These are phyloP conservation scores for Ustilago shanxiensis DNA, from an alignment of 1,284 basidiomycete species.

Conservation along the genomic window DNA sequence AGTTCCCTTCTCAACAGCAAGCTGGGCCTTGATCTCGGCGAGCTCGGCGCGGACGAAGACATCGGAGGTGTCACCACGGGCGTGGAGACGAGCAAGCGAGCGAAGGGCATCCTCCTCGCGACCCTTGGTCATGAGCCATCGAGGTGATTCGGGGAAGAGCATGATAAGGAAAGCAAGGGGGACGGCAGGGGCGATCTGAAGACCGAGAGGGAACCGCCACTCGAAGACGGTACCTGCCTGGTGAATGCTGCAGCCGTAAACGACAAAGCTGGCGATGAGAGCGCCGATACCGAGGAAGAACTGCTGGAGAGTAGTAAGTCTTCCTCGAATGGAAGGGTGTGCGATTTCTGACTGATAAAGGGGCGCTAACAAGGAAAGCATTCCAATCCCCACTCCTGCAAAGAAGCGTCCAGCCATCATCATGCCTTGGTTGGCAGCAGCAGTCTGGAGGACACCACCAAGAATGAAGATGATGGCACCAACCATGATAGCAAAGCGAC, in stretches of 20 bases:
- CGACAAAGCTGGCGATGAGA: constrained; percentile 71
- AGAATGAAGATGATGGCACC: constrained; percentile 73
- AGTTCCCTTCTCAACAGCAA: constrained; percentile 60
- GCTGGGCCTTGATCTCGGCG: constrained; percentile 70
- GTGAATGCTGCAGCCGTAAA: constrained; percentile 71
- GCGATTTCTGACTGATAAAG: constrained; percentile 77
- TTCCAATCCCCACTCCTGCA: constrained; percentile 74
- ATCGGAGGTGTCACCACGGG: constrained; percentile 73
- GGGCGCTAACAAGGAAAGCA: constrained; percentile 76
- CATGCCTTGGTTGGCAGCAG: constrained; percentile 75
- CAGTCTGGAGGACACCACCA: constrained; percentile 74
- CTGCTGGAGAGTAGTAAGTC: constrained; percentile 77
- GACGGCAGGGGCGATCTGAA: constrained; percentile 73
- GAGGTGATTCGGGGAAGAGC: constrained; percentile 74
- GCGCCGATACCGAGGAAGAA: constrained; percentile 74
- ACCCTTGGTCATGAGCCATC: constrained; percentile 76
- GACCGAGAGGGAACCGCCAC: constrained; percentile 75
- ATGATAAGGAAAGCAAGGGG: constrained; percentile 76
- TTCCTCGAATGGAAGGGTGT: constrained; percentile 77
- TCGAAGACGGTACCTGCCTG: constrained; percentile 68
- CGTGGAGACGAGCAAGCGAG: constrained; percentile 74
- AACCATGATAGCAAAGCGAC: constrained; percentile 70
- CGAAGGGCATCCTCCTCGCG: constrained; percentile 72
- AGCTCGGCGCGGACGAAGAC: constrained; percentile 71
- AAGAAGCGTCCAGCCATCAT: constrained; percentile 78